Conservation (phyloP, 1,139 yeast genomes). For the Pichia sp. region DNA sequence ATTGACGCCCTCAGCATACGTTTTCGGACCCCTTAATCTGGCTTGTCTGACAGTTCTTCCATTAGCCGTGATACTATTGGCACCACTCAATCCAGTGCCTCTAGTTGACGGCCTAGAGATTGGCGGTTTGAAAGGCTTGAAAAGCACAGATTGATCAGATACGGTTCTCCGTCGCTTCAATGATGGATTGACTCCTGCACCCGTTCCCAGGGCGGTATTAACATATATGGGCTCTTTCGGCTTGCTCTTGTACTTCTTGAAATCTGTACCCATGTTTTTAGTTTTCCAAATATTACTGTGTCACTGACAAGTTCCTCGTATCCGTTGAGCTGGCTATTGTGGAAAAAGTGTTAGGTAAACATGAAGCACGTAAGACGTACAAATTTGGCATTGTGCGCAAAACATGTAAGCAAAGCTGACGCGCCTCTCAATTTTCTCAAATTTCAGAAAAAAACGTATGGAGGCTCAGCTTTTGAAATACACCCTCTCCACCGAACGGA, state of each 20-base stretch:
- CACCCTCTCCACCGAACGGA: too few species aligned
- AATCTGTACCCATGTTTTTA: too few species aligned
- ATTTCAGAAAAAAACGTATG: too few species aligned
- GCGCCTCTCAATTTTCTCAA: too few species aligned
- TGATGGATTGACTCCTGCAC: constrained; percentile 31
- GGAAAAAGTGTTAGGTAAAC: too few species aligned
- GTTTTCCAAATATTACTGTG: too few species aligned
- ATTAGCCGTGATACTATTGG: constrained; percentile 1
- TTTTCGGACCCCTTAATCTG: constrained; percentile 29
- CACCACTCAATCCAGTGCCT: not conserved
- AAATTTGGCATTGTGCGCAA: too few species aligned
- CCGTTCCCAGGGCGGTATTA: constrained; percentile 30
- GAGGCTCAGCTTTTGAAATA: too few species aligned
- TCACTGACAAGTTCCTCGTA: too few species aligned
- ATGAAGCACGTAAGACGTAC: too few species aligned
- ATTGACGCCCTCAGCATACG: constrained; percentile 32
- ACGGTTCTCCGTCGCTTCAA: constrained; percentile 28
- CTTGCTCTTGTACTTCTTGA: constrained; percentile 13
- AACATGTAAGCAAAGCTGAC: too few species aligned
- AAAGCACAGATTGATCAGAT: constrained; percentile 30
- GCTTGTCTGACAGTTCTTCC: constrained; percentile 24
- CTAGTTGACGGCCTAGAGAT: constrained; percentile 13
- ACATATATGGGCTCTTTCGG: constrained; percentile 25
- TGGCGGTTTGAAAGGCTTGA: constrained; percentile 37
- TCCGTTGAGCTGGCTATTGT: too few species aligned